Conservation (phyloP, 2,329 filamentous ascomycete species). For the Arthrobotrys sinensis region DNA sequence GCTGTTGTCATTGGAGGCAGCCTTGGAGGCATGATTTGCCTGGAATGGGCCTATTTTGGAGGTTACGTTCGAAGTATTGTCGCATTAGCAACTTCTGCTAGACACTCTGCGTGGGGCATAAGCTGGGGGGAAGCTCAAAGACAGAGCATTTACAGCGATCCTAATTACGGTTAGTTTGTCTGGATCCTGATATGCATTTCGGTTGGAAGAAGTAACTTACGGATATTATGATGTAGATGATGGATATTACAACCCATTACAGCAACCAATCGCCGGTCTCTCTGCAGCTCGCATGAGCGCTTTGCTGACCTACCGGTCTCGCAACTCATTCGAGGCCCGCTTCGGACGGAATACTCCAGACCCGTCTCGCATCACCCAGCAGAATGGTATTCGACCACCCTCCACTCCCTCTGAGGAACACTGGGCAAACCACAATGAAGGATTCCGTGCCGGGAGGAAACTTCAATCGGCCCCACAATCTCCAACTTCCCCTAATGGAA, state of each 20-base stretch:
- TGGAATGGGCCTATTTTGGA: constrained; percentile 92
- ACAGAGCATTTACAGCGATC: constrained; percentile 96
- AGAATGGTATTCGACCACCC: constrained; percentile 76
- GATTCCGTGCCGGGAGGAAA: constrained; percentile 68
- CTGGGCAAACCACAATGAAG: constrained; percentile 87
- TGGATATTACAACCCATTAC: constrained; percentile 90
- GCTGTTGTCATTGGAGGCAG: constrained; percentile 86
- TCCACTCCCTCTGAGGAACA: constrained; percentile 79
- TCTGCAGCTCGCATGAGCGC: constrained; percentile 97
- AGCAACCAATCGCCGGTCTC: constrained; percentile 80
- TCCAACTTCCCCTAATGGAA: constrained; percentile 32
- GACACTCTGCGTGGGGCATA: constrained; percentile 90
- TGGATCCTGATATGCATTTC: background rate
- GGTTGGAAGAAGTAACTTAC: constrained; percentile 29
- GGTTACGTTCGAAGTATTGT: constrained; percentile 86
- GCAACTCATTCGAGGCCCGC: constrained; percentile 95
- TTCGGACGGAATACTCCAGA: constrained; percentile 96
- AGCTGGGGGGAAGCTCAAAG: constrained; percentile 91
- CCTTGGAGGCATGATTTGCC: constrained; percentile 90
- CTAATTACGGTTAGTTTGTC: constrained; percentile 77
- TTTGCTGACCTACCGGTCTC: constrained; percentile 92
- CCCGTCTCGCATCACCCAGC: constrained; percentile 84
- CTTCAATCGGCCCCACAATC: constrained; percentile 58
- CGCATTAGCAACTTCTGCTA: constrained; percentile 86
- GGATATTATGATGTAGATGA: constrained; percentile 74